Evolutionary conservation across 2,329 filamentous ascomycete genomes (phyloP).

Genomic region (Microsporum ferrugineum): DNA sequence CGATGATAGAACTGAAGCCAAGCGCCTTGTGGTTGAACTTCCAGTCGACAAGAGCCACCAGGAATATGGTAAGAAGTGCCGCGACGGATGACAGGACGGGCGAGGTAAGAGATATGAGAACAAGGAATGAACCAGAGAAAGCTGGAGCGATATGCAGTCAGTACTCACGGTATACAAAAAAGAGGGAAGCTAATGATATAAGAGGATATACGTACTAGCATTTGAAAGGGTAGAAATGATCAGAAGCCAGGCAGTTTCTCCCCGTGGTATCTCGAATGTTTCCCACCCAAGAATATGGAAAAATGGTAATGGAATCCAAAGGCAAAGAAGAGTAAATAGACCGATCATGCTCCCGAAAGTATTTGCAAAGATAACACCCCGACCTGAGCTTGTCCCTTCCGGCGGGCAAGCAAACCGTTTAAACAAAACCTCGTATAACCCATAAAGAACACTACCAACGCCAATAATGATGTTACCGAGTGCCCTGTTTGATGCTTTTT

Average conservation of each 20-base stretch:
- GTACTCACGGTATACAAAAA: not conserved
- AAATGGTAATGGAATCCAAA: slow-evolving; percentile 86
- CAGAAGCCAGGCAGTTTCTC: slow-evolving; percentile 68
- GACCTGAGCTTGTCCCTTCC: slow-evolving; percentile 68
- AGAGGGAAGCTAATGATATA: not conserved
- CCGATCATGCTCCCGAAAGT: slow-evolving; percentile 83
- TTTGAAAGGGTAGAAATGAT: slow-evolving; percentile 73
- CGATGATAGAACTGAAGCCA: slow-evolving; percentile 61
- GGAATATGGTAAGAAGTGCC: slow-evolving; percentile 87
- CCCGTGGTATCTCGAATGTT: slow-evolving; percentile 67
- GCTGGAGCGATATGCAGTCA: slow-evolving; percentile 23
- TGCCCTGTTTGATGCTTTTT: slow-evolving; percentile 52
- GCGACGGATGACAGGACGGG: slow-evolving; percentile 89
- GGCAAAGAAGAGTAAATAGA: slow-evolving; percentile 67
- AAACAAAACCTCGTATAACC: slow-evolving; percentile 94
- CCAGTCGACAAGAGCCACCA: slow-evolving; percentile 89
- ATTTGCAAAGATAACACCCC: slow-evolving; percentile 94
- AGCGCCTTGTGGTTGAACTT: slow-evolving; percentile 66
- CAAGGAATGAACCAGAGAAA: slow-evolving; percentile 86
- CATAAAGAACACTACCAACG: slow-evolving; percentile 80
- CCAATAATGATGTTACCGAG: slow-evolving; percentile 89
- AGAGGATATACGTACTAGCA: slow-evolving; percentile 47
- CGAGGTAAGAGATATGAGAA: slow-evolving; percentile 83
- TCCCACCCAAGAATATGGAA: slow-evolving; percentile 71
- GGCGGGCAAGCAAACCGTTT: slow-evolving; percentile 89